A percentile compares a stretch with the other conserved stretches of the same genome.
Evolutionary conservation across 2,329 filamentous ascomycete genomes (phyloP).

Genomic region (Didymella pinodella): DNA sequence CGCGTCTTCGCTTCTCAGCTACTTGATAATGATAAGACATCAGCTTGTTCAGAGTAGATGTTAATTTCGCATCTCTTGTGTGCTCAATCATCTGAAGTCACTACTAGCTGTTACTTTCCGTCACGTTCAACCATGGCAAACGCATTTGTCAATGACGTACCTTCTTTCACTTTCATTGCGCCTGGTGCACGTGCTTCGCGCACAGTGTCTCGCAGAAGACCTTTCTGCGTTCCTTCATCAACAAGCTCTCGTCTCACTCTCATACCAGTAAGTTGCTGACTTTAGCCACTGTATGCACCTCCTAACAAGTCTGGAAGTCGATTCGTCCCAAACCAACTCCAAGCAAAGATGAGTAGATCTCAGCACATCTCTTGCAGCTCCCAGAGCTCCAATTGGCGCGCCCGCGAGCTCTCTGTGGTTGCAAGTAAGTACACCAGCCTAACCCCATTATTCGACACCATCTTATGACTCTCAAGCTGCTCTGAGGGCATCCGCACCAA

Average conservation of each 20-base stretch:
- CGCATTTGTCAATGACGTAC: background rate
- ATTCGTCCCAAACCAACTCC: background rate
- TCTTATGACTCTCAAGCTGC: background rate
- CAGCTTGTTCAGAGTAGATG: background rate
- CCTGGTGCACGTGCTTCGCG: constrained; percentile 8
- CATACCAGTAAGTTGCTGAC: too few relatives aligned
- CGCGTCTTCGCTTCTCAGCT: background rate
- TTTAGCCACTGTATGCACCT: too few relatives aligned
- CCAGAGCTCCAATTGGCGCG: background rate
- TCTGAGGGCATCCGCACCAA: background rate
- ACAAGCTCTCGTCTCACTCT: too few relatives aligned
- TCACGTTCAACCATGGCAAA: background rate
- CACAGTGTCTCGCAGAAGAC: too few relatives aligned
- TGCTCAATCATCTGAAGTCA: background rate
- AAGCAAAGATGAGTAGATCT: background rate
- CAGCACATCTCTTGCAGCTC: background rate
- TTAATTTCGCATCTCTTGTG: background rate
- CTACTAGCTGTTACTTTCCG: background rate
- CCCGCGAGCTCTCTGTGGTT: background rate
- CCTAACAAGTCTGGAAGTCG: background rate
- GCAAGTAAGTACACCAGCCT: background rate
- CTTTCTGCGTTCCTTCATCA: too few relatives aligned
- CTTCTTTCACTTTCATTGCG: constrained; percentile 5
- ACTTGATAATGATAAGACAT: background rate
- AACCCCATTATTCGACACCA: too few relatives aligned